Conservation (phyloP, 202 grass and related monocot species). For the Schoenoplectus tabernaemontani region DNA sequence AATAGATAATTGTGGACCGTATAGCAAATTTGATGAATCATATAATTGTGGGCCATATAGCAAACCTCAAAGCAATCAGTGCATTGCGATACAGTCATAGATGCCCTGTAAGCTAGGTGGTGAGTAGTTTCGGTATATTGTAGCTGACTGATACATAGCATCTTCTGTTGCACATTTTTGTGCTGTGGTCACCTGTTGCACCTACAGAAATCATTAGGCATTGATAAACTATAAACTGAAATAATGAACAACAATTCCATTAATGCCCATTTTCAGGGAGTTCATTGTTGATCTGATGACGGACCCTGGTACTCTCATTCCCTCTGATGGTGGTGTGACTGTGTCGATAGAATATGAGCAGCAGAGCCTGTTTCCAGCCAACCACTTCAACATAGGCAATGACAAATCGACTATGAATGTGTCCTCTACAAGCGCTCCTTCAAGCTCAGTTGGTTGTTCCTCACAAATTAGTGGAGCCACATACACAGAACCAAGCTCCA, state of each 20-base stretch:
- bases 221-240: slow-evolving; percentile 1
- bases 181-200: background rate
- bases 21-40: too few relatives aligned
- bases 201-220: background rate
- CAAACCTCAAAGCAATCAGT: background rate
- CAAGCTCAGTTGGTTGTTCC: slow-evolving; percentile 44
- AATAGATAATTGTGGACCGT: background rate
- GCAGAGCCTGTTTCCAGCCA: slow-evolving; percentile 32
- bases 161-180: background rate
- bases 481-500: slow-evolving; percentile 33
- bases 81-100: background rate
- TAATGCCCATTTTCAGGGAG: slow-evolving; percentile 54
- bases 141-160: background rate
- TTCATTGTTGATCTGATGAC: slow-evolving; percentile 94
- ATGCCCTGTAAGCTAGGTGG: background rate
- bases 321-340: slow-evolving; percentile 63
- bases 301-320: slow-evolving; percentile 81
- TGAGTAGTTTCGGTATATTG: background rate
- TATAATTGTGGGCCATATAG: too few relatives aligned
- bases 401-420: slow-evolving; percentile 25
- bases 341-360: slow-evolving; percentile 33
- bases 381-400: slow-evolving; percentile 33
- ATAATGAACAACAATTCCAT: slow-evolving; percentile 13
- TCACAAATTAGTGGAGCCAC: slow-evolving; percentile 40
- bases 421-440: slow-evolving; percentile 38